Evolutionary conservation across 2,329 filamentous ascomycete genomes (phyloP), one percentile per base, ranked within the genome.

Genomic region (Meredithiella fracta): DNA sequence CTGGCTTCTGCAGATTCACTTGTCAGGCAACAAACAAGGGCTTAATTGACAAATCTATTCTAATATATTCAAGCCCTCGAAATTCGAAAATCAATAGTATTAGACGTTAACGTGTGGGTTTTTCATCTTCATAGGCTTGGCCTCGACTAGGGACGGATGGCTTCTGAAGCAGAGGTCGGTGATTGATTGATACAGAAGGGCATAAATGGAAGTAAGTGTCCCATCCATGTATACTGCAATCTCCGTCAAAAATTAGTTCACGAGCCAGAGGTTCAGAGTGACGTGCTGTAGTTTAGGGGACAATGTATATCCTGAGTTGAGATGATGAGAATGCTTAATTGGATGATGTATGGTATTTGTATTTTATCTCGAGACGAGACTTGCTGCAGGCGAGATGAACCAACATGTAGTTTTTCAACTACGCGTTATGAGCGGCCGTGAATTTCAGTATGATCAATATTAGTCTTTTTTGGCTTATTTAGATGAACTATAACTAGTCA

Each of bases 121-220:
- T 44, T 22, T 44, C 17, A n/a, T n/a, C 15, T n/a, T 44, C 40
- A 44, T n/a, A 44, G 40, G 40, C 40, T 4, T 44, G 4, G n/a
- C 5, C 17, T n/a, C 7, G 40, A 44, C 40, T 20, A 44, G 40
- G 14, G 11, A 44, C 14, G 8, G 40, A 22, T n/a, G n/a, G 29
- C 5, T 34, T 34, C 40, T n/a, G 40, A n/a, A 44, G 40, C 6
- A 44, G 40, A 17, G 17, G 11, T 44, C 29, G 29, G 11, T 34
- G 29, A 34, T 34, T 34, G 40, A 15, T 8, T 22, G 40, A 44
- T 44, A 17, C 11, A 44, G 40, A 44, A 44, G 40, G 40, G 40
- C 40, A 44, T n/a, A 44, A n/a, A 44, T 44, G n/a, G 14, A 44
- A n/a, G 40, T n/a, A 44, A 44, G 40, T 44, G 40, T 44, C 40